phyloP scores from a whole-genome alignment of 495 filamentous ascomycete species.

The Penicillium paradoxum region DNA sequence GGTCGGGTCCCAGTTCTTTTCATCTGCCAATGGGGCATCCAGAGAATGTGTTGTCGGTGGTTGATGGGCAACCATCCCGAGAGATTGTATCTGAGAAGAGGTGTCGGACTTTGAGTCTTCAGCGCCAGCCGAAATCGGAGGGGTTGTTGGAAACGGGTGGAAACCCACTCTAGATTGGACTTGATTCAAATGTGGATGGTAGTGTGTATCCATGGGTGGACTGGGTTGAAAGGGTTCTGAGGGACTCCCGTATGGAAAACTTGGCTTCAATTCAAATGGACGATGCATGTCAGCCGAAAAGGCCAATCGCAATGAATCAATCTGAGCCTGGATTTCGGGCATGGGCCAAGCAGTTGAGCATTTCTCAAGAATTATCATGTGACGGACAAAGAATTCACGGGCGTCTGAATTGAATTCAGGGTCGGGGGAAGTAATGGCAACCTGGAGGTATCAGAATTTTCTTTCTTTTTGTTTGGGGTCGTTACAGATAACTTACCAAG shows the following conservation, averaged over 20 bases:
- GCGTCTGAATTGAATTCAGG: slow-evolving; percentile 81
- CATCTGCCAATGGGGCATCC: slow-evolving; percentile 58
- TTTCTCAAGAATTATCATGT: slow-evolving; percentile 91
- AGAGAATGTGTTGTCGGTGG: slow-evolving; percentile 42
- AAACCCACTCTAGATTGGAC: slow-evolving; percentile 67
- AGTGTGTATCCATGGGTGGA: slow-evolving; percentile 52
- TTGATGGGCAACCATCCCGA: slow-evolving; percentile 64
- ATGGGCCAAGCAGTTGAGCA: slow-evolving; percentile 83
- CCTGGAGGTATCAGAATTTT: slow-evolving; percentile 53
- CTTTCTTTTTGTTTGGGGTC: too few relatives aligned
- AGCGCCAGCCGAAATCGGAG: slow-evolving; percentile 71
- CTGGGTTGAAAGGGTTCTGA: slow-evolving; percentile 57
- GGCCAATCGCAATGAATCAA: slow-evolving; percentile 83
- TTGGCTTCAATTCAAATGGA: slow-evolving; percentile 83
- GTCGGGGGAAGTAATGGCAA: slow-evolving; percentile 91
- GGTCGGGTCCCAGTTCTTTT: slow-evolving; percentile 81
- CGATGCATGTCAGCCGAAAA: slow-evolving; percentile 85
- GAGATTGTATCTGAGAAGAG: slow-evolving; percentile 69
- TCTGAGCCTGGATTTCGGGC: slow-evolving; percentile 86
- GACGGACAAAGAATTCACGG: slow-evolving; percentile 84
- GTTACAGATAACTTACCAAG: slow-evolving; percentile 65
- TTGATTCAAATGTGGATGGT: slow-evolving; percentile 35
- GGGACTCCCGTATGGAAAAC: slow-evolving; percentile 85
- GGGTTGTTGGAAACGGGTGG: slow-evolving; percentile 70
- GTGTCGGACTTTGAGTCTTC: slow-evolving; percentile 71